phyloP scores from a whole-genome alignment of 208 protist genomes.

The Entamoeba histolytica region DNA sequence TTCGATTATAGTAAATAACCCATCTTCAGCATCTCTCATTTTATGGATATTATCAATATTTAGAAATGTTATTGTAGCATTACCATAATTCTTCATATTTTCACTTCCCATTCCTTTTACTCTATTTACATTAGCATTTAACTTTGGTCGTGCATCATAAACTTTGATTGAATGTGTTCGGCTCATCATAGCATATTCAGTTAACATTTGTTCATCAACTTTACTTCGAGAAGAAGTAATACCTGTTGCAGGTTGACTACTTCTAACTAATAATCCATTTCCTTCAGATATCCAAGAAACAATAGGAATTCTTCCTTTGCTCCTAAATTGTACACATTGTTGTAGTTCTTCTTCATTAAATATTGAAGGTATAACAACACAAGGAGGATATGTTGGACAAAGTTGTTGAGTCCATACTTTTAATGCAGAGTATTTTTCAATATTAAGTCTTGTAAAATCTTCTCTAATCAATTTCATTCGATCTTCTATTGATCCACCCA shows the following conservation, averaged over 20 bases:
- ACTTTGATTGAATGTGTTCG: not conserved
- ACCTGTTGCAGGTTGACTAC: not conserved
- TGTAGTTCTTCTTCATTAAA: not conserved
- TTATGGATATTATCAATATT: slow-evolving; percentile 5
- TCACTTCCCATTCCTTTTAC: not conserved
- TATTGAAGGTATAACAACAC: not conserved
- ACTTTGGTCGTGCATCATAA: not conserved
- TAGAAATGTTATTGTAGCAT: not conserved
- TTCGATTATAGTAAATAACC: not conserved
- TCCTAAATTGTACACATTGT: not conserved
- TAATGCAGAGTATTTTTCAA: not conserved
- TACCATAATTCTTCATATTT: slow-evolving; percentile 1
- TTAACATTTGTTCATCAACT: not conserved
- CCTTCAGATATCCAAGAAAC: not conserved
- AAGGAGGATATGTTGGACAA: not conserved
- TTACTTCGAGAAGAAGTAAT: not conserved
- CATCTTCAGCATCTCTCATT: not conserved
- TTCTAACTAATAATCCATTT: not conserved
- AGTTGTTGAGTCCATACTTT: not conserved
- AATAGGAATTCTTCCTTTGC: not conserved
- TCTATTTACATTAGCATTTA: not conserved
- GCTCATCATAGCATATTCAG: not conserved
- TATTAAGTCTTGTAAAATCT: not conserved
- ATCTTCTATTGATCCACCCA: not conserved
- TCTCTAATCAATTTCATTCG: not conserved